Base-by-base conservation (phyloP, 495 filamentous ascomycete species). In the Lepraria neglecta region DNA sequence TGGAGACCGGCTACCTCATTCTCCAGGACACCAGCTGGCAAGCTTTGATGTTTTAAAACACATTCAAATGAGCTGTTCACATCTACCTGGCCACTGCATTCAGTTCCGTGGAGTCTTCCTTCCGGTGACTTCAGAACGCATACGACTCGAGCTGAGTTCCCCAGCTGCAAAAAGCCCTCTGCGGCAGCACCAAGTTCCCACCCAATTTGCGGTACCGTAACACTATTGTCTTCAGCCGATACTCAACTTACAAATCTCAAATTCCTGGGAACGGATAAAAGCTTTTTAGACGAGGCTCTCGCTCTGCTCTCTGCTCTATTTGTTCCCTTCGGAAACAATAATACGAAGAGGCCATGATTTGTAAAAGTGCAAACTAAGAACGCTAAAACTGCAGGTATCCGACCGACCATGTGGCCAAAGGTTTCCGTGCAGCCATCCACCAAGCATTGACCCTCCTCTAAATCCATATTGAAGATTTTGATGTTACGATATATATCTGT, bases 381-480 rank as follows among this genome's bases (percentile, higher is more conserved):
- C 35, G 51, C 31, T 31, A 7, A 35, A 21, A 33, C 11, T 54
- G 50, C 28, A 53, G 17, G 28, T 53, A 38, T 54, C 51, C 51
- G 31, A 54, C 31, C 4, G 17, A 54, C 19, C 11, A 21, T 35
- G 21, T 21, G 17, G 28, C 28, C 51, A 21, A 15, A n/a, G 51
- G 31, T 54, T 9, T 54, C 15, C 51, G 51, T 38, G 51, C 51
- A 38, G 31, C 51, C 30, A 31, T 54, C 17, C n/a, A 19, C 51
- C 51, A 30, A 38, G 30, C 10, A 31, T 10, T 38, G 30, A 54
- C 28, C n/a, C 12, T 14, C 15, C 31, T 35, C 19, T 54, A 54
- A n/a, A 38, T 38, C 35, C 5, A 38, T 38, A 38, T 38, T 38
- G 35, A 38, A 38, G 9, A 10, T 11, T 38, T 54, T 54, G 21